Evolutionary conservation across 441 rosid species (phyloP), one percentile per base, ranked within the genome.

Genomic region (Syzygium syzygioides): DNA sequence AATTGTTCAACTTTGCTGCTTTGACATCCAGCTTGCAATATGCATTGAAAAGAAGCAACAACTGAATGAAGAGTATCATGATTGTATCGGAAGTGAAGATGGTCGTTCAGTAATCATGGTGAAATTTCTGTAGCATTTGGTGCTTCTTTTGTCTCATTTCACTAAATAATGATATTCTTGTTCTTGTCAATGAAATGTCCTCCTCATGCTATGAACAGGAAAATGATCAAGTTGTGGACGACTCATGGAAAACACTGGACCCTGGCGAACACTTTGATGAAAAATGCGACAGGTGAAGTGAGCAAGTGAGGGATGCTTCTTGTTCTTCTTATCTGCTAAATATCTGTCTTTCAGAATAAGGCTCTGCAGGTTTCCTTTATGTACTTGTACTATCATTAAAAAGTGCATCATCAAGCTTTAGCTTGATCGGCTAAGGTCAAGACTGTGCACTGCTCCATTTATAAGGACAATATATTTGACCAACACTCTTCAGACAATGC

Each of bases 1-100:
- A 59, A 32, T 88, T 45, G 79, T 88, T 90, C 54, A 15, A 87
- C 83, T 90, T 91, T 88, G 55, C 83, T 86, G 86, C 87, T 89
- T 89, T 93, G 62, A 87, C 89, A 76, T 90, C 79, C 95, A 98
- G 99, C 98, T 98, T 91, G 95, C 99, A 83, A 96, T 97, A 90
- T 98, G 99, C 94, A 96, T 97, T 87, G 99, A 97, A 89, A 96
- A 91, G 94, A 98, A 94, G 94, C 92, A 93, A 89, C 98, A 97
- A 90, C 90, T 94, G 87, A 95, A 94, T 93, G 99, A 96, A 92
- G 99, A 96, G 68, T 96, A 95, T 90, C 89, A 95, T 89, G 99
- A 98, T 93, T 96, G 99, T 93, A 89, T 94, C 88, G 99, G 95
- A 91, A 94, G 95, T 92, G 93, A 92, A 41, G 97, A 94, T 89